Evolutionary conservation across 169 alveolate genomes (phyloP).

Genomic region (Theileria orientalis): DNA sequence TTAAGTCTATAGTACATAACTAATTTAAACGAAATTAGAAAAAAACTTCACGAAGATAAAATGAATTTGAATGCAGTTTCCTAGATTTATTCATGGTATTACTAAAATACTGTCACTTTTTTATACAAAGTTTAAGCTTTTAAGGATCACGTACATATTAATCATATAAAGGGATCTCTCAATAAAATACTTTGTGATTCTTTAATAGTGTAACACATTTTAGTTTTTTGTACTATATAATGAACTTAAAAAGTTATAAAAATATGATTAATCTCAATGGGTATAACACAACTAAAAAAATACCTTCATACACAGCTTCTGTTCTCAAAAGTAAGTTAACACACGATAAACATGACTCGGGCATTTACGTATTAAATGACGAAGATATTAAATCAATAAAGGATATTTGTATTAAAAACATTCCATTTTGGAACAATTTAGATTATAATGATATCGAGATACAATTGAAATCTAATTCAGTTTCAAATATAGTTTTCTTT

Average conservation of each 20-base stretch:
- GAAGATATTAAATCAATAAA: not conserved
- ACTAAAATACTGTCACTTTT: too few species aligned
- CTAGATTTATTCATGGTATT: not conserved
- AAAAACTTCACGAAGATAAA: not conserved
- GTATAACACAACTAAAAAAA: too few species aligned
- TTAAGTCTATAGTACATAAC: not conserved
- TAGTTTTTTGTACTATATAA: not conserved
- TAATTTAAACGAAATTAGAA: not conserved
- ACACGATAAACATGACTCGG: not conserved
- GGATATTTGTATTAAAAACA: slow-evolving; percentile 20
- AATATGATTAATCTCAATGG: not conserved
- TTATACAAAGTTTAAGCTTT: too few species aligned
- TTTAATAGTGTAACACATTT: too few species aligned
- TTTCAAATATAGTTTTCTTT: not conserved
- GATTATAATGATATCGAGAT: not conserved
- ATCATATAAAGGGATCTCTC: too few species aligned
- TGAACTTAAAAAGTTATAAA: too few species aligned
- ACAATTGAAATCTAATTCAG: not conserved
- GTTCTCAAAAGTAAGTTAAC: not conserved
- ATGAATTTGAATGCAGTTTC: not conserved
- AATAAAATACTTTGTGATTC: too few species aligned
- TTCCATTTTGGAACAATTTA: slow-evolving; percentile 19
- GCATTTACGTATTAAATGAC: not conserved
- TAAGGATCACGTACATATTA: too few species aligned
- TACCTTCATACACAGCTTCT: not conserved